Conservation (phyloP, 1,284 basidiomycete genomes). For the Vanrija sp. region DNA sequence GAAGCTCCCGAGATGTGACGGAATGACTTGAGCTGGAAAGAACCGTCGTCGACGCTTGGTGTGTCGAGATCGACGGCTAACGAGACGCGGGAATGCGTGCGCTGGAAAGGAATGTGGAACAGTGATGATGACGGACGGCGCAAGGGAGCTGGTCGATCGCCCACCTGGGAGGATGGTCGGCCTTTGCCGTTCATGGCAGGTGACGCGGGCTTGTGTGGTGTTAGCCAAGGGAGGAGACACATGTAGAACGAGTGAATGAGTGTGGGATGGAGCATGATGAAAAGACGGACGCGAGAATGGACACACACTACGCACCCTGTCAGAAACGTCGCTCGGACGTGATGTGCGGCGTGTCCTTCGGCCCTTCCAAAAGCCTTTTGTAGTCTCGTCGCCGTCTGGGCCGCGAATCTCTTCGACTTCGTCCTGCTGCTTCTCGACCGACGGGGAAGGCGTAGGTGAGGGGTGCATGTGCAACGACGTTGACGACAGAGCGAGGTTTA, state of each 20-base stretch:
- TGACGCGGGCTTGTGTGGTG: too few relatives aligned
- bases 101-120: slow-evolving; percentile 35
- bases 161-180: not conserved
- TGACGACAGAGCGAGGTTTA: too few relatives aligned
- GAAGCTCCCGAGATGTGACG: slow-evolving; percentile 38
- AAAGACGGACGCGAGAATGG: too few relatives aligned
- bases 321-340: not conserved
- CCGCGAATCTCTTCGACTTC: slow-evolving; percentile 12
- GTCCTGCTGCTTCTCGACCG: not conserved
- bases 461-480: too few relatives aligned
- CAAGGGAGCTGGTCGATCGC: not conserved
- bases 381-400: slow-evolving; percentile 1
- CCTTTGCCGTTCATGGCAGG: too few relatives aligned
- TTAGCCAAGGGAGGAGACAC: not conserved
- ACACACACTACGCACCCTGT: slow-evolving; percentile 3
- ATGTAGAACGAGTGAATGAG: not conserved
- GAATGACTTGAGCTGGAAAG: slow-evolving; percentile 45
- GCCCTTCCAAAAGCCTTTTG: too few relatives aligned
- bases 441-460: too few relatives aligned
- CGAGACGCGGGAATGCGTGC: slow-evolving; percentile 31
- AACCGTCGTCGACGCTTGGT: slow-evolving; percentile 29
- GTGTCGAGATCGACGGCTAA: slow-evolving; percentile 24
- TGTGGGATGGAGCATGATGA: too few relatives aligned
- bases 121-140: slow-evolving; percentile 36
- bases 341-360: not conserved